phyloP scores from a whole-genome alignment of 352 stramenopile genomes.

The Pythium scleroteichum region DNA sequence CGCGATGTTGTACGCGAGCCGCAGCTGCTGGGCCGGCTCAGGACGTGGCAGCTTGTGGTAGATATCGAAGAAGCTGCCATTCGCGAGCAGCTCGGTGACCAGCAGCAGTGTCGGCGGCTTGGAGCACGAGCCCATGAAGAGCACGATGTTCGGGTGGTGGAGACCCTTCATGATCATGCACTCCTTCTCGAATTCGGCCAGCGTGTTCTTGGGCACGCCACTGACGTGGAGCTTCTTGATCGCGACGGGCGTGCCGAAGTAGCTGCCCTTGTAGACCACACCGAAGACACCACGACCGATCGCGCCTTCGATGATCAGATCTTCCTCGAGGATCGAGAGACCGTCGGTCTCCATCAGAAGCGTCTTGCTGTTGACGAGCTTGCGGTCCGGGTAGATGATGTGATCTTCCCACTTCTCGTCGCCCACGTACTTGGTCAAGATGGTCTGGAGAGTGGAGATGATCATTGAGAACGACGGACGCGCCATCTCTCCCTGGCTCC shows the following conservation, averaged over 20 bases:
- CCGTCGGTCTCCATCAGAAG: slow-evolving; percentile 58
- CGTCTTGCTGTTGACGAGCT: slow-evolving; percentile 58
- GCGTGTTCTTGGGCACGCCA: slow-evolving; percentile 77
- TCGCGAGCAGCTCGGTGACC: slow-evolving; percentile 92
- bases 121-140: slow-evolving; percentile 98
- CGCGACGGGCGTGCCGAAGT: slow-evolving; percentile 80
- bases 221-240: slow-evolving; percentile 87
- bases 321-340: slow-evolving; percentile 77
- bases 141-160: slow-evolving; percentile 97
- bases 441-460: slow-evolving; percentile 69
- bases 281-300: slow-evolving; percentile 83
- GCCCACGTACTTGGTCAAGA: slow-evolving; percentile 67
- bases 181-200: slow-evolving; percentile 83
- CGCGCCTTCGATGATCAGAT: slow-evolving; percentile 63
- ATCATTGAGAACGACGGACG: slow-evolving; percentile 83
- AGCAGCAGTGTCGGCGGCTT: slow-evolving; percentile 95
- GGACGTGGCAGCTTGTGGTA: slow-evolving; percentile 81
- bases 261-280: slow-evolving; percentile 81
- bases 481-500: slow-evolving; percentile 63
- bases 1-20: slow-evolving; percentile 77
- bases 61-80: slow-evolving; percentile 87
- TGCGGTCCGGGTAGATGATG: slow-evolving; percentile 81
- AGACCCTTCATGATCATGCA: slow-evolving; percentile 89
- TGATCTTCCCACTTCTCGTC: slow-evolving; percentile 84
- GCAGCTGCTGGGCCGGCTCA: slow-evolving; percentile 51